Evolutionary conservation across 2,329 filamentous ascomycete species (phyloP), one percentile per base, ranked within the genome.

Genomic region (Hypocrella siamensis): DNA sequence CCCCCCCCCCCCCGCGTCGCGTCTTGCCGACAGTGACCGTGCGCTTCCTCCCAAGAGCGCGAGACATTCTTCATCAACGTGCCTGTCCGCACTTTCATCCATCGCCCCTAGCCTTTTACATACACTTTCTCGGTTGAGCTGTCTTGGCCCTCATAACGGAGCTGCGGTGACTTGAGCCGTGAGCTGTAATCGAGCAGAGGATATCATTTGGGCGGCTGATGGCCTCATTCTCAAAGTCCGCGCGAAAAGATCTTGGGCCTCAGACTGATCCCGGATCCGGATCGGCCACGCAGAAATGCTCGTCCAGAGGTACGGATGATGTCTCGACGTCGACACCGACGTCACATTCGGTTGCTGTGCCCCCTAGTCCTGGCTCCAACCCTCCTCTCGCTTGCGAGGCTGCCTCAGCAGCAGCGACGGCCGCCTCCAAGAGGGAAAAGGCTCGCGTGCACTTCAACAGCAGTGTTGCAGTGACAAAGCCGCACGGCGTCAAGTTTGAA

Each of bases 371-470:
- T 15, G 10, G 14, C 4, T 25, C 17, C 12, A 35, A 15, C 18
- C 17, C 30, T 19, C 18, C 30, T 17, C 15, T 26, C 16, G 9
- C 17, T 10, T 8, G 5, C 19, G 26, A 37, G 10, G 17, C 17
- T 22, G 19, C 29, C 18, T 17, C 19, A 3, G 22, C 35, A 1
- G 35, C 29, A 5, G 31, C 35, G 7, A 35, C 27, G 2, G 36
- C 34, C 2, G 32, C 35, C 3, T 31, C 27, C n/a, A 60, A 51
- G 41, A 58, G 53, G 30, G 61, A 65, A 37, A 65, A 62, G 39
- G 59, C 56, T 3, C 56, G 61, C 18, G 61, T 65, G 18, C 54
- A 61, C 6, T 65, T 65, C 40, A 64, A 64, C 42, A 65, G 60
- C 46, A 57, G 51, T 35, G 56, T 59, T 18, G 56, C 42, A 14